These are phyloP conservation scores for Macadamia tetraphylla DNA, from an alignment of 164 flowering plant genomes.

Conservation along the genomic window DNA sequence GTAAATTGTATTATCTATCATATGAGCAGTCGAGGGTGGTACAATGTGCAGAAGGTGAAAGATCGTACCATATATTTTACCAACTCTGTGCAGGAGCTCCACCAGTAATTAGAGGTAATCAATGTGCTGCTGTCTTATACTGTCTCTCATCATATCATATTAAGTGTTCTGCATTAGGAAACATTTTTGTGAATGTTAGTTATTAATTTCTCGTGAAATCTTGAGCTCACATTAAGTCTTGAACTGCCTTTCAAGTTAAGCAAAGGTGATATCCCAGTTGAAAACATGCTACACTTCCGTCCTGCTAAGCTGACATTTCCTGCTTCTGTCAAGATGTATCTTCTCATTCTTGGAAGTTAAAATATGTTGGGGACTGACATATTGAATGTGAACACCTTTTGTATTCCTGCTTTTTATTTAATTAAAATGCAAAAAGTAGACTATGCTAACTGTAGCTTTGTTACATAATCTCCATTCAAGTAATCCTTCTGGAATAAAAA, in stretches of 20 bases:
- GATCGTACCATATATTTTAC: slow-evolving; percentile 96
- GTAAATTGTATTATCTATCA: slow-evolving; percentile 18
- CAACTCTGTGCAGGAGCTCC: slow-evolving; percentile 98
- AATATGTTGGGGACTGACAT: neutral
- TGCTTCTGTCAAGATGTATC: neutral
- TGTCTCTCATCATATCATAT: neutral
- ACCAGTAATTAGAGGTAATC: slow-evolving; percentile 63
- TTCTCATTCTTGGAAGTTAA: neutral
- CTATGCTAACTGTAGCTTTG: too few species aligned
- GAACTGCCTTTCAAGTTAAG: neutral
- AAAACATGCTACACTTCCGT: neutral
- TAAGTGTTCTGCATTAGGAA: too few species aligned
- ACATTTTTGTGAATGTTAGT: neutral
- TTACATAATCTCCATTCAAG: too few species aligned
- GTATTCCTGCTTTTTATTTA: too few species aligned
- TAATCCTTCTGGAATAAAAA: too few species aligned
- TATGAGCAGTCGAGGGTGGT: slow-evolving; percentile 91
- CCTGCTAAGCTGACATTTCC: neutral
- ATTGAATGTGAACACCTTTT: neutral
- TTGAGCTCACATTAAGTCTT: neutral
- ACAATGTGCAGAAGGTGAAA: slow-evolving; percentile 89
- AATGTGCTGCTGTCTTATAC: too few species aligned
- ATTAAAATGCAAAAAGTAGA: too few species aligned
- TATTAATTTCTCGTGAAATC: neutral
- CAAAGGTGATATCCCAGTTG: neutral